These are phyloP conservation scores for Tuber calosporum DNA, from an alignment of 495 filamentous ascomycete genomes.

Conservation along the genomic window DNA sequence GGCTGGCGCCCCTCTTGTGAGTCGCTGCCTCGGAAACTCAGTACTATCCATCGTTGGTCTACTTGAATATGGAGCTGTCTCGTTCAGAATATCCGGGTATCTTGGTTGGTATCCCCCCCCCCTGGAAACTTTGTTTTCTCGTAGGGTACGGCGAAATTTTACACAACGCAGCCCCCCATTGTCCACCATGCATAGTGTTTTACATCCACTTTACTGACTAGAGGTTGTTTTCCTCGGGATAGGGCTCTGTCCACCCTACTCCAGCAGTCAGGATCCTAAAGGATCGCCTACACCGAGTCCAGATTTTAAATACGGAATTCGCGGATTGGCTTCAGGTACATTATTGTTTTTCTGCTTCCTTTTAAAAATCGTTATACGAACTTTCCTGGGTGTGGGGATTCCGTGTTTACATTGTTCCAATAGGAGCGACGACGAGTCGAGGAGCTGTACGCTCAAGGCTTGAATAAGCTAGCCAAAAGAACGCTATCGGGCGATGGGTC, in stretches of 20 bases:
- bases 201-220: constrained; percentile 32
- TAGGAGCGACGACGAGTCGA: constrained; percentile 91
- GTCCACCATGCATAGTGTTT: constrained; percentile 6
- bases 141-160: constrained; percentile 20
- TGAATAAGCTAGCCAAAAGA: constrained; percentile 69
- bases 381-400: constrained; percentile 2
- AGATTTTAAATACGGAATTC: constrained; percentile 79
- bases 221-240: constrained; percentile 20
- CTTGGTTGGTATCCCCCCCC: constrained; percentile 60
- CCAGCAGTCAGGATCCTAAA: constrained; percentile 78
- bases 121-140: neutral
- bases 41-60: constrained; percentile 12
- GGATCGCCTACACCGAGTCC: constrained; percentile 81
- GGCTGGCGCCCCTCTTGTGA: constrained; percentile 9
- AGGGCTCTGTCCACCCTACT: constrained; percentile 75
- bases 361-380: constrained; percentile 32
- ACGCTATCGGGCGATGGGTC: constrained; percentile 63
- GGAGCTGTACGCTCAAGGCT: constrained; percentile 75
- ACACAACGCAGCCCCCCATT: constrained; percentile 11
- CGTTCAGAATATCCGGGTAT: constrained; percentile 91
- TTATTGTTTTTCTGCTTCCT: constrained; percentile 4
- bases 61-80: constrained; percentile 62
- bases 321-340: constrained; percentile 95
- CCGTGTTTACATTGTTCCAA: constrained; percentile 17
- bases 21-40: constrained; percentile 9